These are phyloP conservation scores for Suillus paluster DNA, from an alignment of 768 basidiomycete genomes.

Conservation along the genomic window DNA sequence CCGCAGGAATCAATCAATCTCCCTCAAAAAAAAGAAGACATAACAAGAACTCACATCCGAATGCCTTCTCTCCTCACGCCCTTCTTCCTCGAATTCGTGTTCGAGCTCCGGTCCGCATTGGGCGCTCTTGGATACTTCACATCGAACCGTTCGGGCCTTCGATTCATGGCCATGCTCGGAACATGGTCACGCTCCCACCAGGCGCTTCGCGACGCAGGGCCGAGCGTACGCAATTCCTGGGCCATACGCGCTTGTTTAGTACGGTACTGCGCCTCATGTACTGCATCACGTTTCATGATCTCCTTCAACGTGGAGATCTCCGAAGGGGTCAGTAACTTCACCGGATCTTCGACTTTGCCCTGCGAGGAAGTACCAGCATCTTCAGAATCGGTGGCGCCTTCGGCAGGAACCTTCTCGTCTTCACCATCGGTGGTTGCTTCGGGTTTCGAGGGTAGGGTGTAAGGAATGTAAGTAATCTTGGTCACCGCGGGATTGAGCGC, in stretches of 20 bases:
- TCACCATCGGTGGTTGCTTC: conserved; percentile 24
- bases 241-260: conserved; percentile 56
- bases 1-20: conserved; percentile 13
- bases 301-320: conserved; percentile 39
- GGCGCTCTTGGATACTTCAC: conserved; percentile 59
- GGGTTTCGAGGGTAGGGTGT: conserved; percentile 20
- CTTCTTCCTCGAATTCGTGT: conserved; percentile 49
- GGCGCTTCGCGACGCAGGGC: conserved; percentile 46
- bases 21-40: conserved; percentile 6
- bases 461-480: conserved; percentile 34
- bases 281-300: conserved; percentile 42
- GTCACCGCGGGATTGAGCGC: conserved; percentile 37
- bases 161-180: conserved; percentile 34
- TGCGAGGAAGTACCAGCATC: conserved; percentile 5
- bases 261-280: conserved; percentile 53
- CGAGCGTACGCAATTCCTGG: conserved; percentile 50
- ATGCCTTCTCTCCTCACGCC: conserved; percentile 67
- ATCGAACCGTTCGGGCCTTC: conserved; percentile 49
- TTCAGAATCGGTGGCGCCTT: conserved; percentile 24
- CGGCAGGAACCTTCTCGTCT: conserved; percentile 26
- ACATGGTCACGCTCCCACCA: conserved; percentile 70
- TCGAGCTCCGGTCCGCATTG: conserved; percentile 27
- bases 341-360: conserved; percentile 28
- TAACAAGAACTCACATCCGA: conserved; percentile 64
- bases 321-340: conserved; percentile 30